phyloP scores from a whole-genome alignment of 2,329 filamentous ascomycete species.

The Nothopassalora personata region DNA sequence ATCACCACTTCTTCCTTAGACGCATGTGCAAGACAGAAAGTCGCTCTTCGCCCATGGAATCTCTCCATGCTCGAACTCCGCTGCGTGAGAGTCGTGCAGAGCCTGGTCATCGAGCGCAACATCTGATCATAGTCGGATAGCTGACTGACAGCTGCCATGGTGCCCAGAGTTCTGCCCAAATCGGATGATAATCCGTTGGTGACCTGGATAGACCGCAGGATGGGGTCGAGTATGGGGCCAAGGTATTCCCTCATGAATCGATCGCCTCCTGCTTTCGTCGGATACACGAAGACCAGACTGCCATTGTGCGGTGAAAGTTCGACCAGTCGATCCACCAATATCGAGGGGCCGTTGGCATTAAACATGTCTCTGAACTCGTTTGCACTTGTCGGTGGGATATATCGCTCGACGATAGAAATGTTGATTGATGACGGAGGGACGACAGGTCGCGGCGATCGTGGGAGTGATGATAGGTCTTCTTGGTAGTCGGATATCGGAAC shows the following conservation, averaged over 20 bases:
- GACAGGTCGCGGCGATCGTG: conserved; percentile 51
- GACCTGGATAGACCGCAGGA: conserved; percentile 55
- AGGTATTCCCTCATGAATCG: conserved; percentile 58
- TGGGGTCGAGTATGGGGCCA: conserved; percentile 56
- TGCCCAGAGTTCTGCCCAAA: conserved; percentile 50
- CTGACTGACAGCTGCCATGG: conserved; percentile 48
- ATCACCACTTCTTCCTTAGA: conserved; percentile 48
- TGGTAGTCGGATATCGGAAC: conserved; percentile 56
- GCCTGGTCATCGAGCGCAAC: conserved; percentile 17
- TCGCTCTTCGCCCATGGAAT: conserved; percentile 29
- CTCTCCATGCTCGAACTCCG: conserved; percentile 26
- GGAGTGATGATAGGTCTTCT: conserved; percentile 46
- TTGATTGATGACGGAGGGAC: conserved; percentile 57
- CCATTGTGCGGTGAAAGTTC: conserved; percentile 56
- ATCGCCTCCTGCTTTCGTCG: conserved; percentile 52
- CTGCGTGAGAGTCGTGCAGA: conserved; percentile 27
- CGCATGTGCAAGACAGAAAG: conserved; percentile 44
- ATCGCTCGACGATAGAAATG: conserved; percentile 58
- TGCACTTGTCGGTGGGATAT: conserved; percentile 56
- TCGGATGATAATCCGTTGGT: conserved; percentile 55
- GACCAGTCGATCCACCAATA: conserved; percentile 55
- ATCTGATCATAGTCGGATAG: conserved; percentile 51
- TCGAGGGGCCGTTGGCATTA: conserved; percentile 48
- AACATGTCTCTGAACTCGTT: conserved; percentile 58
- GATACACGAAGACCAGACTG: conserved; percentile 58